phyloP scores from a whole-genome alignment of 345 rosid species.

The Adansonia digitata region DNA sequence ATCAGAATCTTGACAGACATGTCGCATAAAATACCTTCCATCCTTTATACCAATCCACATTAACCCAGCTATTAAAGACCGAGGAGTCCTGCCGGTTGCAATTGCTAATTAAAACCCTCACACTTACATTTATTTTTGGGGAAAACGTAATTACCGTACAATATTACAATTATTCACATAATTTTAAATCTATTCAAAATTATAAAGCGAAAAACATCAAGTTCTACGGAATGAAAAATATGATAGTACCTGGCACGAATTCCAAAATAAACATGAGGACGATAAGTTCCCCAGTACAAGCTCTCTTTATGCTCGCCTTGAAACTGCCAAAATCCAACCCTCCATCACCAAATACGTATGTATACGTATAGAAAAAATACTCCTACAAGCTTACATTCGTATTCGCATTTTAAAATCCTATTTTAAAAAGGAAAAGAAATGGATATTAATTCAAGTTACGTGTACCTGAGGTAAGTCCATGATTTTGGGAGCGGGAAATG shows the following conservation, averaged over 20 bases:
- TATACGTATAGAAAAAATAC: background rate
- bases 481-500: conserved; percentile 74
- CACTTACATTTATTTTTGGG: background rate
- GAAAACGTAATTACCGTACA: background rate
- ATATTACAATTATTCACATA: background rate
- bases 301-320: conserved; percentile 80
- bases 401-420: conserved; percentile 28
- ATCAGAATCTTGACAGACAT: conserved; percentile 74
- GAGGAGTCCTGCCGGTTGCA: conserved; percentile 57
- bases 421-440: background rate
- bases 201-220: background rate
- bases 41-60: conserved; percentile 88
- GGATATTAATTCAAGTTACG: background rate
- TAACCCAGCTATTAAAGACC: conserved; percentile 74
- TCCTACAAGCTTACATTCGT: background rate
- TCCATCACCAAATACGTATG: conserved; percentile 7
- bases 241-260: conserved; percentile 64
- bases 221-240: background rate
- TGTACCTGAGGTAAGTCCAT: conserved; percentile 49
- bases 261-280: conserved; percentile 83
- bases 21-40: conserved; percentile 60
- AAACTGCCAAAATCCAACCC: conserved; percentile 41
- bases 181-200: background rate
- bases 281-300: conserved; percentile 90
- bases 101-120: conserved; percentile 9